These are phyloP conservation scores for Polysphondylium violaceum DNA, from an alignment of 78 protist genomes.

Conservation along the genomic window DNA sequence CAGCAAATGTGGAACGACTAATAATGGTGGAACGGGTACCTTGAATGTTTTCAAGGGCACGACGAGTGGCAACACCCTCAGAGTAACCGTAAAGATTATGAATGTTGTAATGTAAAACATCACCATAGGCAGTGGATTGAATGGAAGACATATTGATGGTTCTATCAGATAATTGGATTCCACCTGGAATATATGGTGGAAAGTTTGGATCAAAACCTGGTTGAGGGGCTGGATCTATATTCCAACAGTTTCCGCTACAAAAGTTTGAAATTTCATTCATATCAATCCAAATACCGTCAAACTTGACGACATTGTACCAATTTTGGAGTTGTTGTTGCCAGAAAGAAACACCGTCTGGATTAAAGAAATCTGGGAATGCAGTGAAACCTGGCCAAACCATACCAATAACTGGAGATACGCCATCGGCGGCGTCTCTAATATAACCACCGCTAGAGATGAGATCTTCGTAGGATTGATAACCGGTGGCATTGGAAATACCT, in stretches of 20 bases:
- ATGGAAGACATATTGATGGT: constrained; percentile 48
- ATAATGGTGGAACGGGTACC: constrained; percentile 84
- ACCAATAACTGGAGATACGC: constrained; percentile 62
- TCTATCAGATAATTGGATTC: constrained; percentile 33
- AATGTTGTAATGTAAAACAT: constrained; percentile 65
- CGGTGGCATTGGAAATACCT: constrained; percentile 62
- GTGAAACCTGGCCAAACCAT: constrained; percentile 91
- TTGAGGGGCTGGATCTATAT: background rate
- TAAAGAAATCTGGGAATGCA: constrained; percentile 87
- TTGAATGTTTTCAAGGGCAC: constrained; percentile 44
- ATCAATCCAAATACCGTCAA: constrained; percentile 91
- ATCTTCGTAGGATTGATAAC: constrained; percentile 41
- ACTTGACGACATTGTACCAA: constrained; percentile 17
- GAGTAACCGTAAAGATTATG: constrained; percentile 85
- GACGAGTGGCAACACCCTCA: constrained; percentile 81
- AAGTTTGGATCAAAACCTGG: constrained; percentile 69
- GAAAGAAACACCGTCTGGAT: constrained; percentile 62
- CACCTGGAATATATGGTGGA: constrained; percentile 78
- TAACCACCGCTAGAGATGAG: constrained; percentile 21
- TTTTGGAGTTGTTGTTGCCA: constrained; percentile 63
- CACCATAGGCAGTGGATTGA: constrained; percentile 25
- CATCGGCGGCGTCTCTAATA: constrained; percentile 46
- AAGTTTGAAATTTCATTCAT: constrained; percentile 90
- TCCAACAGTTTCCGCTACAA: constrained; percentile 75
- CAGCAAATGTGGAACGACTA: constrained; percentile 89